Conservation (phyloP, 1,284 basidiomycete genomes). For the Rhodotorula sp. region DNA sequence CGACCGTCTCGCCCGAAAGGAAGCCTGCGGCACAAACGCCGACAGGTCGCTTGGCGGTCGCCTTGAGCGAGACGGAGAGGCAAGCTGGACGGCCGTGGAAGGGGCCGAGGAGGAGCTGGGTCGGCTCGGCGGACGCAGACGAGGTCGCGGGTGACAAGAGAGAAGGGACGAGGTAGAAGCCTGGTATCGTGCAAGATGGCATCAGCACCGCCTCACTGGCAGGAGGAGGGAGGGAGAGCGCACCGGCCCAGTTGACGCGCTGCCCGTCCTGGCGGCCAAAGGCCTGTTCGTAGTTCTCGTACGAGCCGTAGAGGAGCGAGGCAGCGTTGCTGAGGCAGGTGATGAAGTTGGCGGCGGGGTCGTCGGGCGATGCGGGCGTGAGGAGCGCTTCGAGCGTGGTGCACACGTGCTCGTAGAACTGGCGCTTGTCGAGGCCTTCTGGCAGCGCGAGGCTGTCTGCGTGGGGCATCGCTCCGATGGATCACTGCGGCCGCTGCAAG, state of each 20-base stretch:
- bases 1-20: slow-evolving; percentile 46
- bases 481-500: not conserved
- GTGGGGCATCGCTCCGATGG: slow-evolving; percentile 30
- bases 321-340: slow-evolving; percentile 32
- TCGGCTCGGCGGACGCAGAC: slow-evolving; percentile 6
- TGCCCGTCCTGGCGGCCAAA: slow-evolving; percentile 30
- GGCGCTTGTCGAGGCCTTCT: slow-evolving; percentile 20
- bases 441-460: slow-evolving; percentile 40
- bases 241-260: slow-evolving; percentile 39
- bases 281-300: slow-evolving; percentile 28
- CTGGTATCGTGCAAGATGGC: slow-evolving; percentile 24
- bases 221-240: not conserved
- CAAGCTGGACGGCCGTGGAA: slow-evolving; percentile 54
- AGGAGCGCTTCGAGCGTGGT: slow-evolving; percentile 46
- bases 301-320: slow-evolving; percentile 32
- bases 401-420: slow-evolving; percentile 51
- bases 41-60: slow-evolving; percentile 35
- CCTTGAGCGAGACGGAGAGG: slow-evolving; percentile 47
- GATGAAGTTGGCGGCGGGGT: slow-evolving; percentile 24
- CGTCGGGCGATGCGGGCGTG: slow-evolving; percentile 15
- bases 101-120: slow-evolving; percentile 50
- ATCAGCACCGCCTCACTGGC: not conserved
- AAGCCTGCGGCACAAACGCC: slow-evolving; percentile 52
- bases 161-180: slow-evolving; percentile 53
- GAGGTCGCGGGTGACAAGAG: slow-evolving; percentile 42